Evolutionary conservation across 257 asterid genomes (phyloP).

Genomic region (Solanum chiquidenum): DNA sequence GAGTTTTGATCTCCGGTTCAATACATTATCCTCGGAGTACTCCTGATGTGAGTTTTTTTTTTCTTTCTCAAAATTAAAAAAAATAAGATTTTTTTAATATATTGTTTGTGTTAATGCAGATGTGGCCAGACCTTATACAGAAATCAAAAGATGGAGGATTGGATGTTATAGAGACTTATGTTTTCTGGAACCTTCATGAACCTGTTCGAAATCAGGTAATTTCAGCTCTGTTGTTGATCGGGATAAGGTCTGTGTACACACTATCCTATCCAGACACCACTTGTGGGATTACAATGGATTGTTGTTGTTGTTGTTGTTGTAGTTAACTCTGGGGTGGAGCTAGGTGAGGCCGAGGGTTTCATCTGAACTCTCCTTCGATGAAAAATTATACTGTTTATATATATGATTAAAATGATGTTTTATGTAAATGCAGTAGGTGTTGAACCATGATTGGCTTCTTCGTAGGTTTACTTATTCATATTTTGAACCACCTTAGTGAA

Average conservation of each 20-base stretch:
- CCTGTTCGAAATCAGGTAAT: constrained; percentile 66
- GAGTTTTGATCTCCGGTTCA: constrained; percentile 57
- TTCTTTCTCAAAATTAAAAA: neutral
- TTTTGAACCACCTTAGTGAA: neutral
- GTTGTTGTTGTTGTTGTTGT: neutral
- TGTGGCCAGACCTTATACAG: constrained; percentile 89
- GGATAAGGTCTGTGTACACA: neutral
- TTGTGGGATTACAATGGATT: neutral
- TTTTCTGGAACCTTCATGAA: constrained; percentile 87
- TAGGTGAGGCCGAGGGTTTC: neutral
- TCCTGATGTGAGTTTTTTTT: constrained; percentile 35
- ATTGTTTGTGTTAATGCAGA: constrained; percentile 20
- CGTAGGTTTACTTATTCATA: neutral
- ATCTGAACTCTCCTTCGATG: accelerated
- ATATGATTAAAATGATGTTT: neutral
- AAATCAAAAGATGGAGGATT: constrained; percentile 82
- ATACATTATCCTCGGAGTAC: constrained; percentile 82
- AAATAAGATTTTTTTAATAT: neutral
- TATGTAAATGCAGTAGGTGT: neutral
- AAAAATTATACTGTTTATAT: neutral
- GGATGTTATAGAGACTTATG: constrained; percentile 68
- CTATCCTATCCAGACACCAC: neutral
- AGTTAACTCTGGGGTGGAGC: neutral
- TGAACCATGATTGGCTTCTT: neutral
- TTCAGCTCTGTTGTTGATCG: neutral